phyloP scores from a whole-genome alignment of 1,284 basidiomycete species.

The Clitocybe nebularis region DNA sequence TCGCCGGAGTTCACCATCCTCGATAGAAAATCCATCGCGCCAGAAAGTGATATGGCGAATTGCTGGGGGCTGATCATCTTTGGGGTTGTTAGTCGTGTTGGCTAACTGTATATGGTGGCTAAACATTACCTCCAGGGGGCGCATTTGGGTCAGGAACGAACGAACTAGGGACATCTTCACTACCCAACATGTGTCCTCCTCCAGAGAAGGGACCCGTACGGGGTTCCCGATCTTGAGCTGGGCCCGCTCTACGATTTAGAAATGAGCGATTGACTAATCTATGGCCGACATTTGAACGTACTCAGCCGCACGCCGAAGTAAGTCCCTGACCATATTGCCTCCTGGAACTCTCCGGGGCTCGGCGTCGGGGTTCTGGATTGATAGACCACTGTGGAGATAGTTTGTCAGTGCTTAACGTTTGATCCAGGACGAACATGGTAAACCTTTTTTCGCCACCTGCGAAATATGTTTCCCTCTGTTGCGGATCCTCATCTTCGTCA shows the following conservation, averaged over 20 bases:
- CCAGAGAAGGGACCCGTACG: conserved; percentile 49
- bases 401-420: neutral
- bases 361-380: conserved; percentile 80
- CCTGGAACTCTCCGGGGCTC: conserved; percentile 45
- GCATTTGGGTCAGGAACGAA: conserved; percentile 69
- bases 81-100: conserved; percentile 2
- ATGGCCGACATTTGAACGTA: no score
- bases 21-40: conserved; percentile 91
- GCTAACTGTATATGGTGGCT: neutral
- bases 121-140: conserved; percentile 19
- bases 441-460: conserved; percentile 87
- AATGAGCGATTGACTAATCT: conserved; percentile 1
- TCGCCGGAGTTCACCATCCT: conserved; percentile 82
- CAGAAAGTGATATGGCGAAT: conserved; percentile 89
- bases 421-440: neutral
- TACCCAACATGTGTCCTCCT: conserved; percentile 81
- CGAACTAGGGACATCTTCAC: conserved; percentile 74
- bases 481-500: conserved; percentile 47
- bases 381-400: conserved; percentile 66
- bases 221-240: conserved; percentile 29
- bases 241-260: conserved; percentile 35
- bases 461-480: conserved; percentile 64
- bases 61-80: conserved; percentile 48
- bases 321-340: conserved; percentile 72
- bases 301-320: conserved; percentile 81